Evolutionary conservation across 768 basidiomycete genomes (phyloP).

Genomic region (Steccherinum ochraceum): DNA sequence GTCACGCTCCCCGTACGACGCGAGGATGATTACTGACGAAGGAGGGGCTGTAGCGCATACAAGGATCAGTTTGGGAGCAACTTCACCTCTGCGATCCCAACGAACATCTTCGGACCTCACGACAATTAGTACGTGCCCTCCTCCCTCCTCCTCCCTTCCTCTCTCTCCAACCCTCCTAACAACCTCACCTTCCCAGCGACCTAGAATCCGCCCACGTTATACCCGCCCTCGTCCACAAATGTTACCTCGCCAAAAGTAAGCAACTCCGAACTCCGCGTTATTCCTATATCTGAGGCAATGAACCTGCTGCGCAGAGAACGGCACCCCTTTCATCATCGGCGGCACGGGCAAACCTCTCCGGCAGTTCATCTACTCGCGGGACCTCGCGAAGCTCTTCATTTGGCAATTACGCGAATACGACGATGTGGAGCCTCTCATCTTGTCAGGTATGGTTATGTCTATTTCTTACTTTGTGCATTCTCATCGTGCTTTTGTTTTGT

Average conservation of each 20-base stretch:
- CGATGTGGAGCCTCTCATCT: constrained; percentile 87
- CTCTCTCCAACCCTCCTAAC: too few species aligned
- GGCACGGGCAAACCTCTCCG: constrained; percentile 90
- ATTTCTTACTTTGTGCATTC: constrained; percentile 16
- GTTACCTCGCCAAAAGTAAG: constrained; percentile 84
- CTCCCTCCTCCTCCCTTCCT: neutral
- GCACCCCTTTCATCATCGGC: constrained; percentile 78
- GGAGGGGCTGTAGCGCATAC: constrained; percentile 86
- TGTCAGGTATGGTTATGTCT: constrained; percentile 53
- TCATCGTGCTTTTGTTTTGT: constrained; percentile 53
- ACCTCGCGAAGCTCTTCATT: constrained; percentile 92
- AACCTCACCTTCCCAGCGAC: constrained; percentile 41
- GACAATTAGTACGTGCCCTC: constrained; percentile 74
- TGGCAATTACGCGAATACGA: constrained; percentile 90
- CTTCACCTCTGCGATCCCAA: constrained; percentile 95
- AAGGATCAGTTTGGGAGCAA: constrained; percentile 92
- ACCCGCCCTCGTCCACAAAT: constrained; percentile 90
- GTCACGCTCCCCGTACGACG: constrained; percentile 17
- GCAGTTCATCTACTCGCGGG: constrained; percentile 97
- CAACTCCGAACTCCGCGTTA: constrained; percentile 4
- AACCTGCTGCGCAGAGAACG: constrained; percentile 75
- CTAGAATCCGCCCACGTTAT: constrained; percentile 92
- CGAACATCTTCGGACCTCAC: constrained; percentile 92
- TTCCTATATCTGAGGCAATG: constrained; percentile 40
- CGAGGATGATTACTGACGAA: neutral